phyloP scores from a whole-genome alignment of 2,329 filamentous ascomycete species.

The Sarocladiaceae sp. region DNA sequence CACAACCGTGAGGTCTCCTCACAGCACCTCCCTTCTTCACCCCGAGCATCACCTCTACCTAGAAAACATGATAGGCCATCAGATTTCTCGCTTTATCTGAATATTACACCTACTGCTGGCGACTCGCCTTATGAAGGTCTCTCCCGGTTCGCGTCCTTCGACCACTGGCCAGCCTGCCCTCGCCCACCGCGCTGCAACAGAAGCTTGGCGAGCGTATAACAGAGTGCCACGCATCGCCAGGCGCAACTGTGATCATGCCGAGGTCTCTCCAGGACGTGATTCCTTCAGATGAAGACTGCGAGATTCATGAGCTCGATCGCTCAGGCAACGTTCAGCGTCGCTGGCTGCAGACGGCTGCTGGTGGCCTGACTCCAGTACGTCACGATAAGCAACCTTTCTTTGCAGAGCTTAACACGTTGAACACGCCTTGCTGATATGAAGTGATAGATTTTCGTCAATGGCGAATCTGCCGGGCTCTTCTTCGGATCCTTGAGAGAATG shows the following conservation, averaged over 20 bases:
- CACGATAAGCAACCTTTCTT: neutral
- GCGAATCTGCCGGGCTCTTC: conserved; percentile 14
- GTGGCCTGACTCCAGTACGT: conserved; percentile 20
- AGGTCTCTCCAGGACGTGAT: too few species aligned
- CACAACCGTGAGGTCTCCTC: too few species aligned
- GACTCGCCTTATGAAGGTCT: too few species aligned
- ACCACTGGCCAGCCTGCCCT: too few species aligned
- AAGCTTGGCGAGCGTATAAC: too few species aligned
- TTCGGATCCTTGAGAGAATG: conserved; percentile 25
- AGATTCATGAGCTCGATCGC: conserved; percentile 31
- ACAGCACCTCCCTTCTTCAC: neutral
- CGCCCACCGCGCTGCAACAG: too few species aligned
- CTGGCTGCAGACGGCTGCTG: conserved; percentile 26
- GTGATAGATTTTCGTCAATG: conserved; percentile 17
- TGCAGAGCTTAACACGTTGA: neutral
- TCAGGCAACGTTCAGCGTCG: conserved; percentile 27
- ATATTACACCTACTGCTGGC: too few species aligned
- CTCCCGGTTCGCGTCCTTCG: too few species aligned
- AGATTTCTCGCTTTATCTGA: too few species aligned
- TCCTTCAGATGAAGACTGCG: conserved; percentile 8
- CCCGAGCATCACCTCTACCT: neutral
- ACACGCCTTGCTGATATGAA: neutral
- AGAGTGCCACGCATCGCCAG: too few species aligned
- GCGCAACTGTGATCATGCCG: too few species aligned
- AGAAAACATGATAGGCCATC: neutral